These are phyloP conservation scores for Heritiera littoralis DNA, from an alignment of 345 rosid genomes.

Conservation along the genomic window DNA sequence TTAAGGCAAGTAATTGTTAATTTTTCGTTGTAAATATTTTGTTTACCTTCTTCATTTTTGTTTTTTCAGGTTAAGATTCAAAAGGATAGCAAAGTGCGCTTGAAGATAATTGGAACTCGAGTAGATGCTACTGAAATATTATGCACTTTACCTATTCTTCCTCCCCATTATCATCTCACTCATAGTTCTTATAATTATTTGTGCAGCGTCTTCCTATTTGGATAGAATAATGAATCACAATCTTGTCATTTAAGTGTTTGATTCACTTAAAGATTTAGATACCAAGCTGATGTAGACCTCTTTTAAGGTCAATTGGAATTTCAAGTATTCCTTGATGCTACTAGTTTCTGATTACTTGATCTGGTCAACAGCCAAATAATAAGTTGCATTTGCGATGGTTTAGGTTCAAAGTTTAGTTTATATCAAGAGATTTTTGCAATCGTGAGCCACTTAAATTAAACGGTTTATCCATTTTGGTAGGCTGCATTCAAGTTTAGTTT, in stretches of 20 bases:
- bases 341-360: background rate
- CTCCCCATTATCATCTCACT: constrained; percentile 2
- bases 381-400: background rate
- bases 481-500: background rate
- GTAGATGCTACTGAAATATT: constrained; percentile 92
- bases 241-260: background rate
- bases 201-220: constrained; percentile 27
- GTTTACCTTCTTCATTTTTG: constrained; percentile 14
- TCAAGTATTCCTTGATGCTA: background rate
- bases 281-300: background rate
- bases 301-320: background rate
- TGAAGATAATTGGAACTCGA: constrained; percentile 89
- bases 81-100: constrained; percentile 86
- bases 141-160: constrained; percentile 24
- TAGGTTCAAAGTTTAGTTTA: background rate
- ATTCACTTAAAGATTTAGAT: background rate
- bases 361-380: background rate
- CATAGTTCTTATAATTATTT: background rate
- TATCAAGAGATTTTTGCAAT: background rate
- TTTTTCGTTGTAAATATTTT: background rate
- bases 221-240: background rate
- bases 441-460: background rate
- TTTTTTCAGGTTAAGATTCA: constrained; percentile 78
- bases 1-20: background rate
- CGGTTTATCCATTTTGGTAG: background rate